A percentile compares a stretch with the other conserved stretches of the same genome.
Evolutionary conservation across 495 filamentous ascomycete species (phyloP).

Genomic region (Talaromyces stipitatus): DNA sequence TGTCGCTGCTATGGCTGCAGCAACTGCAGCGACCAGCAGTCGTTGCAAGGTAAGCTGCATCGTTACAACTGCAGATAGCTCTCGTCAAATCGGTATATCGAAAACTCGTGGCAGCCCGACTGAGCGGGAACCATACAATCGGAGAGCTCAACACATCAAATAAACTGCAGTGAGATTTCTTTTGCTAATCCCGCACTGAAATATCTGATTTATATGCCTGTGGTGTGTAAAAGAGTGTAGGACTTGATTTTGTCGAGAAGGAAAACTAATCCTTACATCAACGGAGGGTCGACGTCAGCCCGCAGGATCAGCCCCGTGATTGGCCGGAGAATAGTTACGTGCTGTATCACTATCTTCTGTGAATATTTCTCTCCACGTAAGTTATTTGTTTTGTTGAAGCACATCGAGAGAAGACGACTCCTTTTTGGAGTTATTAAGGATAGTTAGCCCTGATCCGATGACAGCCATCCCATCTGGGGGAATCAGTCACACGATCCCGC

Average conservation of each 20-base stretch:
- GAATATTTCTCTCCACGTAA: background rate
- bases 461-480: conserved; percentile 5
- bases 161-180: background rate
- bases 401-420: too few relatives aligned
- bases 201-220: background rate
- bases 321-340: background rate
- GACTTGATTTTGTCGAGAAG: background rate
- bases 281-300: background rate
- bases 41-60: background rate
- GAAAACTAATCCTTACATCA: background rate
- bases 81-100: background rate
- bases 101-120: background rate
- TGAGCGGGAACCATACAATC: conserved; percentile 1
- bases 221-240: background rate
- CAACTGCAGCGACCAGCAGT: background rate
- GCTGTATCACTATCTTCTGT: background rate
- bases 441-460: background rate
- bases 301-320: background rate
- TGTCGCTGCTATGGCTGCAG: background rate
- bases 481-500: background rate
- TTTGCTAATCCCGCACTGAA: background rate
- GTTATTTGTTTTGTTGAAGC: too few relatives aligned
- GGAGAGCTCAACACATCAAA: background rate
- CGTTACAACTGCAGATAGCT: background rate
- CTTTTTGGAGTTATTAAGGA: too few relatives aligned